phyloP scores from a whole-genome alignment of 1,284 basidiomycete species.

The Tylopilus sp. region DNA sequence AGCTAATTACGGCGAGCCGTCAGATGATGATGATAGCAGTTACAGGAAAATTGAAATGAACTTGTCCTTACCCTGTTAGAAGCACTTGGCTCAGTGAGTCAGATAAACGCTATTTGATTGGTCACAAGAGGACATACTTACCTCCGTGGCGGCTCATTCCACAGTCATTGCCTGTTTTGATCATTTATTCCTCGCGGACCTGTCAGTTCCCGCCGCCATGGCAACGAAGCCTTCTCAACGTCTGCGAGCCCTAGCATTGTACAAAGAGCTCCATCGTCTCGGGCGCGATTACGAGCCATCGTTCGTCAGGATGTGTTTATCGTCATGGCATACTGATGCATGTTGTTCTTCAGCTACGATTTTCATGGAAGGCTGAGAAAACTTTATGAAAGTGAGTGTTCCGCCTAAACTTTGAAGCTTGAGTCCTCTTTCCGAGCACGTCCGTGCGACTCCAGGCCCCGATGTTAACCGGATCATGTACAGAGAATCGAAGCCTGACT shows the following conservation, averaged over 20 bases:
- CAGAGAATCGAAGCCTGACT: constrained; percentile 80
- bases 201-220: constrained; percentile 38
- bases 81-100: not conserved
- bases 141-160: no score
- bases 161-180: constrained; percentile 8
- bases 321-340: constrained; percentile 20
- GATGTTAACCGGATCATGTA: constrained; percentile 6
- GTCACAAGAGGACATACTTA: not conserved
- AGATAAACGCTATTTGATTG: not conserved
- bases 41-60: no score
- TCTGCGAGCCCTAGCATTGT: constrained; percentile 72
- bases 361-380: constrained; percentile 77
- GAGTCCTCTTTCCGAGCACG: not conserved
- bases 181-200: not conserved
- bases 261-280: constrained; percentile 83
- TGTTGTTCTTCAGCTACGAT: constrained; percentile 65
- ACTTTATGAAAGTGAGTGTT: constrained; percentile 73
- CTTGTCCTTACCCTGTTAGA: no score
- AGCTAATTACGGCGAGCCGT: no score
- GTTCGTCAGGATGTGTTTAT: constrained; percentile 55
- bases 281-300: constrained; percentile 83
- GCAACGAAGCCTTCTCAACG: constrained; percentile 51
- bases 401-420: not conserved
- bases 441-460: no score
- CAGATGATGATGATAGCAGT: no score